These are phyloP conservation scores for Cynara cardunculus DNA, from an alignment of 129 eudicot genomes.

Conservation along the genomic window DNA sequence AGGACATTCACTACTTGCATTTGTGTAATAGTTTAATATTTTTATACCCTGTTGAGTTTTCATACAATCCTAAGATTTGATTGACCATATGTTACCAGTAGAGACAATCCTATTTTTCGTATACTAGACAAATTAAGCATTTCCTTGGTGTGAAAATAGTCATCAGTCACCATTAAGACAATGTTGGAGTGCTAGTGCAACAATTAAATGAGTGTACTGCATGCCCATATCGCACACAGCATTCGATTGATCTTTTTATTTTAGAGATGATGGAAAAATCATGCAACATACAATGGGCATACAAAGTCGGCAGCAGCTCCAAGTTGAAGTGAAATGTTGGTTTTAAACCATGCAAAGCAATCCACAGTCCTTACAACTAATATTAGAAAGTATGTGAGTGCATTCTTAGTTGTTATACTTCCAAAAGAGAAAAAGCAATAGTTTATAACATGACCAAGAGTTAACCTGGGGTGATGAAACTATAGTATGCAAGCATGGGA, in stretches of 20 bases:
- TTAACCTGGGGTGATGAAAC: slow-evolving; percentile 94
- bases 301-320: background rate
- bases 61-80: background rate
- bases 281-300: background rate
- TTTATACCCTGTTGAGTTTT: background rate
- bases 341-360: background rate
- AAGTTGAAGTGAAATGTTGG: background rate
- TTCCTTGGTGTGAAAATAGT: background rate
- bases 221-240: background rate
- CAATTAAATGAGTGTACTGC: background rate
- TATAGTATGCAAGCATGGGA: slow-evolving; percentile 86
- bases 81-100: background rate
- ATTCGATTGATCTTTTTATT: background rate
- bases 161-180: background rate
- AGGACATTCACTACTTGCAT: background rate
- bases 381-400: background rate
- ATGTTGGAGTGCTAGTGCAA: background rate
- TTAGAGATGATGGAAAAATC: background rate
- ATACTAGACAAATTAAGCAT: background rate
- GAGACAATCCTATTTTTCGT: background rate
- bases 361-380: background rate
- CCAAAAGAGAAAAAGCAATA: background rate
- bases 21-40: background rate
- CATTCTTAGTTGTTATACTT: background rate
- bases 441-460: slow-evolving; percentile 5